Evolutionary conservation across 2,329 filamentous ascomycete genomes (phyloP).

Genomic region (Ustilaginoidea virens): DNA sequence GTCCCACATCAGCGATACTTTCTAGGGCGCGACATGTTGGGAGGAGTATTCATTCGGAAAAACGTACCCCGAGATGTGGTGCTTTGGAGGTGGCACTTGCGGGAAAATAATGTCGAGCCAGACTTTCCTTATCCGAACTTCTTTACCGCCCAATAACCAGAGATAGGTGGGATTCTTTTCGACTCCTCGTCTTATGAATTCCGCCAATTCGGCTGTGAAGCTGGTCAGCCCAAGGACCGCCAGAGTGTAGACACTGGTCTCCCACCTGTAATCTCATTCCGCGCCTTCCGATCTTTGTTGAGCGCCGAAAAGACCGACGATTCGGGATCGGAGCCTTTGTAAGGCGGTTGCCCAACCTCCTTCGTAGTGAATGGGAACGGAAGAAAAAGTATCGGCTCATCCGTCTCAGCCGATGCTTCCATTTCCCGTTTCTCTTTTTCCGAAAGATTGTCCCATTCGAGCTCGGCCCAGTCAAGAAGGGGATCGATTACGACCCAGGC

Average conservation of each 20-base stretch:
- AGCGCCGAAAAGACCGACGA: slow-evolving; percentile 45
- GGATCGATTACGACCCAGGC: slow-evolving; percentile 29
- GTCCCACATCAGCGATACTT: background rate
- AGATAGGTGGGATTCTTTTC: slow-evolving; percentile 25
- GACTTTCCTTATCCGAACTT: slow-evolving; percentile 30
- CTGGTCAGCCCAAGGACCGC: no score
- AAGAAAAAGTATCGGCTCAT: slow-evolving; percentile 36
- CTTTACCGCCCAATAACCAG: slow-evolving; percentile 27
- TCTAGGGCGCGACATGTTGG: no score
- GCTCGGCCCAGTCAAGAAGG: slow-evolving; percentile 25
- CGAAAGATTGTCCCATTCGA: slow-evolving; percentile 24
- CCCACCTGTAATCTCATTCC: slow-evolving; percentile 32
- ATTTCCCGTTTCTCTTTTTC: slow-evolving; percentile 27
- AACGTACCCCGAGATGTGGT: slow-evolving; percentile 42
- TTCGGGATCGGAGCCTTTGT: slow-evolving; percentile 43
- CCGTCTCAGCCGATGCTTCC: slow-evolving; percentile 25
- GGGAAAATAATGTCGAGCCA: slow-evolving; percentile 52
- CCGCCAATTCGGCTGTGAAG: slow-evolving; percentile 16
- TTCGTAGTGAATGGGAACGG: slow-evolving; percentile 45
- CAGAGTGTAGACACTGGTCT: slow-evolving; percentile 2
- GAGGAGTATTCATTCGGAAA: no score
- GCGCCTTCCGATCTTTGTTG: slow-evolving; percentile 33
- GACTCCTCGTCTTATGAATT: slow-evolving; percentile 21
- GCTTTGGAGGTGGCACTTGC: slow-evolving; percentile 39
- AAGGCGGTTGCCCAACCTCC: slow-evolving; percentile 30